Percentiles rank a stretch among this genome's conserved stretches.
phyloP scores from a whole-genome alignment of 2,329 filamentous ascomycete species.

The Pezicula radicicola region DNA sequence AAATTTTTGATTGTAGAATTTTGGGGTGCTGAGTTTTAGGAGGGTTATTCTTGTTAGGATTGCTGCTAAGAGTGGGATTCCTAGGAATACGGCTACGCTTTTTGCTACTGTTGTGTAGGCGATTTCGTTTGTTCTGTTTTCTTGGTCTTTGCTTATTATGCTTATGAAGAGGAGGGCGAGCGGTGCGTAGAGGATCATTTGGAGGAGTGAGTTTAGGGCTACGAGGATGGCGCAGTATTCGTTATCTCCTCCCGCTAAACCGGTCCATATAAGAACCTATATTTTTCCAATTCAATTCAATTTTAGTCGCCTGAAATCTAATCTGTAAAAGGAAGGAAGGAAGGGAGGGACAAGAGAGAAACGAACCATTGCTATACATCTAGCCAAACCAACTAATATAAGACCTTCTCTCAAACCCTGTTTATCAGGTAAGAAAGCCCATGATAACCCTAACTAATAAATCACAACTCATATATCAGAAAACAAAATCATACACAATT shows the following conservation, averaged over 20 bases:
- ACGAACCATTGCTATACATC: conserved; percentile 82
- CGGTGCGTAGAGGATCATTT: conserved; percentile 72
- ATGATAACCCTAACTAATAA: conserved; percentile 60
- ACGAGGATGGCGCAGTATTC: conserved; percentile 85
- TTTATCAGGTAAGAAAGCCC: conserved; percentile 63
- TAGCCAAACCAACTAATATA: conserved; percentile 77
- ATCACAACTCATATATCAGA: no score
- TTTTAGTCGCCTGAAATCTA: no score
- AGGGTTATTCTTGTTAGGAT: no score
- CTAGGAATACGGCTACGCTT: no score
- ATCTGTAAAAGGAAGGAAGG: no score
- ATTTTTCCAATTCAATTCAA: not conserved
- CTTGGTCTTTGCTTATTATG: conserved; percentile 30
- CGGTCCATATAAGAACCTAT: conserved; percentile 70
- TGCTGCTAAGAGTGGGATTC: no score
- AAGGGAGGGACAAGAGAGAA: no score
- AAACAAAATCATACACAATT: no score
- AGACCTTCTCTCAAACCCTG: conserved; percentile 60
- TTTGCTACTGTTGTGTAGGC: no score
- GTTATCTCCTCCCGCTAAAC: conserved; percentile 69
- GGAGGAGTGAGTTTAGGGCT: conserved; percentile 70
- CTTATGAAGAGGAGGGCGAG: conserved; percentile 64
- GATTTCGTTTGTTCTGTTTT: no score
- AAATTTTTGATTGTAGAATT: no score
- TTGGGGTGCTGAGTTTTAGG: no score